phyloP scores from a whole-genome alignment of 1,139 yeast genomes.

The Debaryomycetaceae sp. region DNA sequence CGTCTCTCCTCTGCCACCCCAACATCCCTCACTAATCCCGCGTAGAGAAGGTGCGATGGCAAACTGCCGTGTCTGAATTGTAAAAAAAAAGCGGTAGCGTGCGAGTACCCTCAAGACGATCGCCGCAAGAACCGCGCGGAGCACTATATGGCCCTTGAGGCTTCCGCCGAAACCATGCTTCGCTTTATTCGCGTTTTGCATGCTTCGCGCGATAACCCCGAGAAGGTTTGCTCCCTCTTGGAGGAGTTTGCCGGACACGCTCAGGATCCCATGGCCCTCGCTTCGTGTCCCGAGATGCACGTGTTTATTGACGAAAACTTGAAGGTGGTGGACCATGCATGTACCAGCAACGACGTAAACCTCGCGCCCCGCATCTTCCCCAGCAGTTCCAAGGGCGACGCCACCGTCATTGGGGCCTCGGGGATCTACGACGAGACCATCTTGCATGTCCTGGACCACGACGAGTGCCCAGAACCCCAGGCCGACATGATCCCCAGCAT shows the following conservation, averaged over 20 bases:
- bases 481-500: background rate
- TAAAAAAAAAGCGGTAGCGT: background rate
- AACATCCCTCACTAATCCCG: background rate
- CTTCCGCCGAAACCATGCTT: background rate
- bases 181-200: background rate
- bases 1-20: background rate
- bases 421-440: slow-evolving; percentile 1
- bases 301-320: background rate
- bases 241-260: background rate
- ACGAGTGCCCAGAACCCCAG: too few relatives aligned
- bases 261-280: background rate
- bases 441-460: background rate
- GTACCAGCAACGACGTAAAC: background rate
- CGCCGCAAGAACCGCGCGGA: background rate
- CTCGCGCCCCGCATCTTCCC: background rate
- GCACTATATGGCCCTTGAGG: background rate
- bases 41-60: slow-evolving; percentile 1
- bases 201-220: slow-evolving; percentile 1
- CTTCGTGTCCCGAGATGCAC: background rate
- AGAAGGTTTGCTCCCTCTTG: background rate
- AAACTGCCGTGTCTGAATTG: background rate
- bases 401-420: background rate
- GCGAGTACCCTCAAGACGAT: background rate
- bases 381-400: background rate
- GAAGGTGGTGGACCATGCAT: background rate